Conservation (phyloP, 352 stramenopile species). For the Pythium oligandrum region DNA sequence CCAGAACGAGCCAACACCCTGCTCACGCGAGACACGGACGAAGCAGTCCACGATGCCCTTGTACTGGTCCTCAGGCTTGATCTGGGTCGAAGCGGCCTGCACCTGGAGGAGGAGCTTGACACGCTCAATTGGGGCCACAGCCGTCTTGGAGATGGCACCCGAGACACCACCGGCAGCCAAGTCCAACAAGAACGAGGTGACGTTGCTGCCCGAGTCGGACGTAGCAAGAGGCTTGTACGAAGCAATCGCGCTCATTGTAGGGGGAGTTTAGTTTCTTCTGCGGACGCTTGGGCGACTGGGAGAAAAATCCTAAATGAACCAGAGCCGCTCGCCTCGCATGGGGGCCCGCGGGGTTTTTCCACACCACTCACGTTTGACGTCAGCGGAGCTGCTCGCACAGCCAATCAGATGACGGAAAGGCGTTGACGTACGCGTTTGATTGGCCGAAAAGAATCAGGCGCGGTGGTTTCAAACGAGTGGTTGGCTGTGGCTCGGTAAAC, state of each 20-base stretch:
- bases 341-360: constrained; percentile 21
- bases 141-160: constrained; percentile 89
- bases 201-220: constrained; percentile 48
- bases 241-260: constrained; percentile 71
- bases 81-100: constrained; percentile 86
- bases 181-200: constrained; percentile 73
- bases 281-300: constrained; percentile 51
- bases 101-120: constrained; percentile 92
- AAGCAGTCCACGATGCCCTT: constrained; percentile 91
- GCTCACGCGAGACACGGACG: constrained; percentile 83
- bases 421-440: constrained; percentile 5
- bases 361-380: constrained; percentile 52
- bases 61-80: constrained; percentile 91
- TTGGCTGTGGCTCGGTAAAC: constrained; percentile 26
- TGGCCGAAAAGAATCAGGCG: constrained; percentile 31
- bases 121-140: constrained; percentile 87
- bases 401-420: constrained; percentile 16
- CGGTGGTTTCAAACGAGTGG: constrained; percentile 54
- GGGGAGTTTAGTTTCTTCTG: constrained; percentile 40
- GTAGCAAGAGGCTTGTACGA: constrained; percentile 80
- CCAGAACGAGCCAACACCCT: constrained; percentile 88
- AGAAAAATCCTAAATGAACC: constrained; percentile 83
- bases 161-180: constrained; percentile 82
- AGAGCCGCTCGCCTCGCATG: neutral
- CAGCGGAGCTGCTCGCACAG: neutral